Conservation (phyloP, 495 filamentous ascomycete species). For the Penicillium coprophilum region DNA sequence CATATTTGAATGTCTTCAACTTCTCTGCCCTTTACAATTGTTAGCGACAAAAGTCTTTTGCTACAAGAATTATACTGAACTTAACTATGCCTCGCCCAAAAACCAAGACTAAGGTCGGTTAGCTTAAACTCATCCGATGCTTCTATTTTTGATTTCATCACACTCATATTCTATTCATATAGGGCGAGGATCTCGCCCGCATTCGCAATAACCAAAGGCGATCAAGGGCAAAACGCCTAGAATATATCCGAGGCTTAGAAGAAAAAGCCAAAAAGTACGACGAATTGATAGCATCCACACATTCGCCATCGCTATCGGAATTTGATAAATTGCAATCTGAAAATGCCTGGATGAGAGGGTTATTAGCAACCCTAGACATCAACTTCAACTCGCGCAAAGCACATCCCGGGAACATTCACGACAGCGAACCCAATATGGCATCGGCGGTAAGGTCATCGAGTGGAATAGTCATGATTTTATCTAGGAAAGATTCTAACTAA, state of each 20-base stretch:
- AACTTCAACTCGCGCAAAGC: not conserved
- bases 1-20: not conserved
- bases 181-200: slow-evolving; percentile 18
- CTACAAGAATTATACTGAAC: too few species aligned
- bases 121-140: not conserved
- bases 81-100: slow-evolving; percentile 1
- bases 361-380: not conserved
- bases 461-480: not conserved
- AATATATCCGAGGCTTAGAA: slow-evolving; percentile 16
- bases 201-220: slow-evolving; percentile 19
- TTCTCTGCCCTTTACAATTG: not conserved
- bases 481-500: not conserved
- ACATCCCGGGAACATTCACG: not conserved
- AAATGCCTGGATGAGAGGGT: slow-evolving; percentile 5
- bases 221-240: slow-evolving; percentile 11
- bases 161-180: not conserved
- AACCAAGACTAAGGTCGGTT: slow-evolving; percentile 3
- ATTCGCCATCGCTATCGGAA: not conserved
- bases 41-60: too few species aligned
- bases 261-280: slow-evolving; percentile 9
- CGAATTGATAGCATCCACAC: not conserved
- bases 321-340: not conserved
- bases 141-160: not conserved
- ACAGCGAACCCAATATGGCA: not conserved
- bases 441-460: not conserved